A percentile compares a stretch with the other conserved stretches of the same genome.
These are phyloP conservation scores for Stachybotrys chlorohalonatus DNA, from an alignment of 2,329 filamentous ascomycete genomes.

Conservation along the genomic window DNA sequence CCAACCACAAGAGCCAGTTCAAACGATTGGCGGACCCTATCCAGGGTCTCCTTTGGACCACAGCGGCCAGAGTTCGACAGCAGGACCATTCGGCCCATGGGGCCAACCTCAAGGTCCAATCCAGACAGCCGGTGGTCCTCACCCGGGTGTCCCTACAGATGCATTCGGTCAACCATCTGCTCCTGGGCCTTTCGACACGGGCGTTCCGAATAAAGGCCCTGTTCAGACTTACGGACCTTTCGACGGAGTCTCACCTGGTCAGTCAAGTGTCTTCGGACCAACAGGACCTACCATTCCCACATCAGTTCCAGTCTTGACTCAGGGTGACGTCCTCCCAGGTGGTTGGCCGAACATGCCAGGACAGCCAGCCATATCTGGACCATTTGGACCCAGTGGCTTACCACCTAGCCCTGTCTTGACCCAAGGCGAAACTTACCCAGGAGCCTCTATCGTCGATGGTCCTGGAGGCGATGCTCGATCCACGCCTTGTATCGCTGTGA, in stretches of 20 bases:
- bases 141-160: neutral
- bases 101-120: neutral
- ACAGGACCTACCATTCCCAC: neutral
- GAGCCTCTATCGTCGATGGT: neutral
- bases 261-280: neutral
- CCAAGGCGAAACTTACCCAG: neutral
- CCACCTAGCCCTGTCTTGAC: neutral
- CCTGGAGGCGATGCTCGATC: neutral
- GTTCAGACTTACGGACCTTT: neutral
- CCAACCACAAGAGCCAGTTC: neutral
- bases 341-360: neutral
- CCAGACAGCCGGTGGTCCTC: neutral
- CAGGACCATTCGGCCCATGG: neutral
- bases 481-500: neutral
- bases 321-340: neutral
- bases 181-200: neutral
- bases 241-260: neutral
- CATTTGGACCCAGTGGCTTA: neutral
- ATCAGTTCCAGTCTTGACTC: neutral
- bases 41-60: neutral
- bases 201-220: neutral
- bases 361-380: neutral
- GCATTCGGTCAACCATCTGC: neutral
- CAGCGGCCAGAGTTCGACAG: too few relatives aligned
- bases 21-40: neutral